These are phyloP conservation scores for Platanus orientalis DNA, from an alignment of 164 flowering plant genomes.

Conservation along the genomic window DNA sequence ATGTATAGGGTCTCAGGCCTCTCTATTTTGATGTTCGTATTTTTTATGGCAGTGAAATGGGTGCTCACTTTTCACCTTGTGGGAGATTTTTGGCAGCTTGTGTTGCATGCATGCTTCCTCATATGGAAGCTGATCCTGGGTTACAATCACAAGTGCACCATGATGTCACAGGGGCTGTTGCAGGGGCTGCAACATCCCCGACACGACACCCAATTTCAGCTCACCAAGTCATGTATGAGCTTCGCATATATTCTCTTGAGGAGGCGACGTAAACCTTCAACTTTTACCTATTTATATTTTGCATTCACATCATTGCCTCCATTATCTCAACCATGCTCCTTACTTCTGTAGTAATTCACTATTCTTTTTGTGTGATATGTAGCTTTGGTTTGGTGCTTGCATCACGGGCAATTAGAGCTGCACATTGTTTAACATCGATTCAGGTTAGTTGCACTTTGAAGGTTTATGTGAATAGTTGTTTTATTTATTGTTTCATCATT, in stretches of 20 bases:
- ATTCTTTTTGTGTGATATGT: conserved; percentile 15
- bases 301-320: not conserved
- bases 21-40: conserved; percentile 6
- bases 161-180: conserved; percentile 60
- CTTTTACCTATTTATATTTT: not conserved
- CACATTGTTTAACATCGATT: conserved; percentile 97
- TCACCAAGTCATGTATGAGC: conserved; percentile 90
- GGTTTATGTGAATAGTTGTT: conserved; percentile 5
- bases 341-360: conserved; percentile 2
- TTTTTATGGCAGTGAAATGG: conserved; percentile 85
- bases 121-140: conserved; percentile 75
- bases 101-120: conserved; percentile 90
- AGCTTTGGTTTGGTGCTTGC: conserved; percentile 88
- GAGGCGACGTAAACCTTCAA: conserved; percentile 70
- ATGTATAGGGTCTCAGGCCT: not conserved
- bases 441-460: conserved; percentile 60
- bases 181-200: conserved; percentile 78
- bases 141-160: conserved; percentile 44
- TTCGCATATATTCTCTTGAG: conserved; percentile 93
- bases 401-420: conserved; percentile 96
- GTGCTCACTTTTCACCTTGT: conserved; percentile 99
- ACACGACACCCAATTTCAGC: conserved; percentile 95
- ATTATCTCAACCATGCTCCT: not conserved
- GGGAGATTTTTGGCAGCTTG: conserved; percentile 97
- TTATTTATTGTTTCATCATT: no score